phyloP scores from a whole-genome alignment of 2,329 filamentous ascomycete species.

The Colletotrichum ledebouriae region DNA sequence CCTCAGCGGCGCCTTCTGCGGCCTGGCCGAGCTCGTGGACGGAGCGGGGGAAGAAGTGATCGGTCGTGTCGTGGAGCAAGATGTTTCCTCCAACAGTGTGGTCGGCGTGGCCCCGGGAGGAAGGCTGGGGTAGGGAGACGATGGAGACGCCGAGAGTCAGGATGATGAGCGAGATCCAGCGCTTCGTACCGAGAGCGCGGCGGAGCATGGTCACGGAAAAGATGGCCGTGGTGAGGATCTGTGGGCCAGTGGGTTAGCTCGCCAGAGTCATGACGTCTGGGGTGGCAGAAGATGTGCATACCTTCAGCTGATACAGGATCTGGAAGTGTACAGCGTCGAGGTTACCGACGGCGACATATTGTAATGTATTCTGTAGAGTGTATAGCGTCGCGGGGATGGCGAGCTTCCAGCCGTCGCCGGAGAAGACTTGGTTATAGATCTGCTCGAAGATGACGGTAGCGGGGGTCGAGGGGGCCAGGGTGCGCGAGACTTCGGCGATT shows the following conservation, averaged over 20 bases:
- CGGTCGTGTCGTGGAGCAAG: slow-evolving; percentile 72
- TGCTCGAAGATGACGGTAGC: slow-evolving; percentile 84
- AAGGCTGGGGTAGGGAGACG: slow-evolving; percentile 77
- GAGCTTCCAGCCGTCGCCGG: slow-evolving; percentile 93
- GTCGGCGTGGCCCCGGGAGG: slow-evolving; percentile 55
- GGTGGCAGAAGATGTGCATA: slow-evolving; percentile 48
- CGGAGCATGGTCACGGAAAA: slow-evolving; percentile 86
- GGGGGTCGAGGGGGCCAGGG: slow-evolving; percentile 82
- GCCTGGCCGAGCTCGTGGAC: slow-evolving; percentile 80
- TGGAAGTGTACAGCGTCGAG: slow-evolving; percentile 94
- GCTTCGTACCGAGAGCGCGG: slow-evolving; percentile 76
- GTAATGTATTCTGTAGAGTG: slow-evolving; percentile 91
- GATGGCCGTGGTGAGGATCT: slow-evolving; percentile 88
- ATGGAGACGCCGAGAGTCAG: slow-evolving; percentile 87
- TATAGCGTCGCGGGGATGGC: slow-evolving; percentile 90
- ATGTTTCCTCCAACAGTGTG: slow-evolving; percentile 69
- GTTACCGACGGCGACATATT: slow-evolving; percentile 93
- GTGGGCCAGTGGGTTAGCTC: slow-evolving; percentile 10
- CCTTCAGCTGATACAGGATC: slow-evolving; percentile 92
- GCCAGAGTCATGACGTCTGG: not conserved
- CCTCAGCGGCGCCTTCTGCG: slow-evolving; percentile 58
- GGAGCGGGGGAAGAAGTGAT: slow-evolving; percentile 82
- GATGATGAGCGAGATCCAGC: slow-evolving; percentile 85
- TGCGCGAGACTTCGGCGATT: slow-evolving; percentile 86
- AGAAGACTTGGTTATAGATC: slow-evolving; percentile 85